Percentiles rank a stretch among this genome's conserved stretches.
These are phyloP conservation scores for Penicillium vulpinum DNA, from an alignment of 2,329 filamentous ascomycete species.

Conservation along the genomic window DNA sequence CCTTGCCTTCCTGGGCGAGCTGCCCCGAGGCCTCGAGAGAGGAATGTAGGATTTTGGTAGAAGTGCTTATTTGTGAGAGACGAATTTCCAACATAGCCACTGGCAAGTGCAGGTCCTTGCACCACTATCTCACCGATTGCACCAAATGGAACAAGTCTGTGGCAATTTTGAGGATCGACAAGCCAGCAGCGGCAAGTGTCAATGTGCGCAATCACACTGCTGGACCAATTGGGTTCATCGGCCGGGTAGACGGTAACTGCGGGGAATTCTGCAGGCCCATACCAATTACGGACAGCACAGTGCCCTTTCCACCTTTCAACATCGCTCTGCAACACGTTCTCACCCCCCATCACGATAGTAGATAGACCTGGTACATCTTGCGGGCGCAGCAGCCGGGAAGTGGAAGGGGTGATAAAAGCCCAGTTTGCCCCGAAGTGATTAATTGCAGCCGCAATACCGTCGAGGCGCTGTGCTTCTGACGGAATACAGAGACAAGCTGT, in stretches of 20 bases:
- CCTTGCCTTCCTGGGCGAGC: not conserved
- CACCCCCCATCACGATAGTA: not conserved
- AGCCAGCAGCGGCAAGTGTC: not conserved
- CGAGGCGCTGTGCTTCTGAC: not conserved
- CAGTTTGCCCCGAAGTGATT: not conserved
- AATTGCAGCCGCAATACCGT: not conserved
- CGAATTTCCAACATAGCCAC: not conserved
- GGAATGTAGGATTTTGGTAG: not conserved
- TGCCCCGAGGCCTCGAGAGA: not conserved
- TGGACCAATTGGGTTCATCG: not conserved
- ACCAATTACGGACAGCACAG: not conserved
- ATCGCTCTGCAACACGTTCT: not conserved
- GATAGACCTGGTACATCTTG: not conserved
- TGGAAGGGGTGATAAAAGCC: not conserved
- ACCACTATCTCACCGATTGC: not conserved
- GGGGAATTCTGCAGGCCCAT: not conserved
- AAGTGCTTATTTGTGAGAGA: not conserved
- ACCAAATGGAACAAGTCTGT: not conserved
- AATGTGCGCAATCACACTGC: not conserved
- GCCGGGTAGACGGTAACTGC: not conserved
- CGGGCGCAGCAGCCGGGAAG: not conserved
- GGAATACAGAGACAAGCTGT: not conserved
- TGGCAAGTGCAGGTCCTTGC: not conserved
- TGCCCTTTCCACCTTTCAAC: not conserved
- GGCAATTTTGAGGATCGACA: not conserved